Evolutionary conservation across 106 monocot species (phyloP), one percentile per base, ranked within the genome.

Genomic region (Acorus calamus): DNA sequence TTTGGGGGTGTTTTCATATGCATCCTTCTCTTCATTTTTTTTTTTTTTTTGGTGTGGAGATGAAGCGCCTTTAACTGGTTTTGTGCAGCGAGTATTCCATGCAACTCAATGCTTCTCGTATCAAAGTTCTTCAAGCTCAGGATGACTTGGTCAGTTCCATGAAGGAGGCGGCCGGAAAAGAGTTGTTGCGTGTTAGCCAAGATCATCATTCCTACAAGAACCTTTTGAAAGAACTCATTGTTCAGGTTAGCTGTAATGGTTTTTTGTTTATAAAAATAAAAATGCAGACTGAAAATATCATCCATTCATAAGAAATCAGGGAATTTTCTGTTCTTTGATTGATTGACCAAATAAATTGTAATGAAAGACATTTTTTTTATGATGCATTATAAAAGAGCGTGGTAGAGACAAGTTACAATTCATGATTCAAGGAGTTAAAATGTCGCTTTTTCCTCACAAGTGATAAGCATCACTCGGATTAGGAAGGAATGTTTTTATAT

Each of bases 51-150:
- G n/a, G n/a, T 28, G 28, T 28, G 28, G 28, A 28, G 28, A 28
- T 28, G 28, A 28, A 28, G 28, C 0, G 28, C 28, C 28, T 28
- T 28, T 28, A 28, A 28, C 28, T 28, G 28, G 55, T 57, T 54
- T 64, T 58, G 44, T 61, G 52, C 73, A 90, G 89, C 47, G 89
- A 90, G 47, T 90, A 90, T 50, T 90, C 89, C 6, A 90, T 90
- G 89, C 90, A 90, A 71, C 52, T 90, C 67, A 90, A 90, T 83
- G 90, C 90, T 51, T 86, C 90, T 11, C 77, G 90, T 7, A 77
- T 90, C n/a, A 83, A 83, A 71, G 90, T 90, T 60, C 80, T 90
- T 68, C 90, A 90, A 77, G 86, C 90, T 10, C 90, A 90, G 61
- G 90, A 90, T 83, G 86, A 86, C 66, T 52, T 90, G 61, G 86